Percentiles rank a stretch among this genome's conserved stretches.
phyloP scores from a whole-genome alignment of 2,329 filamentous ascomycete species.

The Colletotrichum sp. region DNA sequence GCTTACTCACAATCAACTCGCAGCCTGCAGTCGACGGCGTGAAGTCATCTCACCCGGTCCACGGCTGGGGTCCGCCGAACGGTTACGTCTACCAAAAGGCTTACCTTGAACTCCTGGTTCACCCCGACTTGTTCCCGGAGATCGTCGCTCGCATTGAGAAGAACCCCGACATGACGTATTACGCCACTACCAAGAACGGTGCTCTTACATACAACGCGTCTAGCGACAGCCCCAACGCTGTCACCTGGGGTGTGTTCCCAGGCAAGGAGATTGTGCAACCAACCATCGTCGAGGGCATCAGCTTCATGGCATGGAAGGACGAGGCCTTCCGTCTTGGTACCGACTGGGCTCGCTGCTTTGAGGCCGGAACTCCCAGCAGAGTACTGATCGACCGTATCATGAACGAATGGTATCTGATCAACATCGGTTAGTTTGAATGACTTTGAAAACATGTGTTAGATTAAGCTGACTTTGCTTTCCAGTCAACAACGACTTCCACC shows the following conservation, averaged over 20 bases:
- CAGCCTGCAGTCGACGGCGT: slow-evolving; percentile 93
- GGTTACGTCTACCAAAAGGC: slow-evolving; percentile 99
- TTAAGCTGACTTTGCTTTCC: not conserved
- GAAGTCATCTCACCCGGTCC: slow-evolving; percentile 83
- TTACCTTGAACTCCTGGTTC: slow-evolving; percentile 90
- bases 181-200: slow-evolving; percentile 86
- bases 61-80: slow-evolving; percentile 94
- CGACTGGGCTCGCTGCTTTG: slow-evolving; percentile 94
- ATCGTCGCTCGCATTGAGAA: slow-evolving; percentile 79
- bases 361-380: slow-evolving; percentile 76
- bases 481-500: slow-evolving; percentile 99
- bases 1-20: slow-evolving; percentile 94
- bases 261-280: slow-evolving; percentile 99
- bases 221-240: slow-evolving; percentile 90
- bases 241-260: slow-evolving; percentile 99
- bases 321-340: slow-evolving; percentile 92
- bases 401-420: slow-evolving; percentile 91
- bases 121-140: slow-evolving; percentile 78
- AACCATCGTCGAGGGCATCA: slow-evolving; percentile 98
- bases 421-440: slow-evolving; percentile 74
- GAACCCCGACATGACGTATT: slow-evolving; percentile 87
- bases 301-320: slow-evolving; percentile 98
- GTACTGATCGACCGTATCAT: slow-evolving; percentile 82
- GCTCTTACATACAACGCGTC: slow-evolving; percentile 81
- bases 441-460: not conserved